phyloP scores from a whole-genome alignment of 805 yeast species.

The Spathaspora arborariae region DNA sequence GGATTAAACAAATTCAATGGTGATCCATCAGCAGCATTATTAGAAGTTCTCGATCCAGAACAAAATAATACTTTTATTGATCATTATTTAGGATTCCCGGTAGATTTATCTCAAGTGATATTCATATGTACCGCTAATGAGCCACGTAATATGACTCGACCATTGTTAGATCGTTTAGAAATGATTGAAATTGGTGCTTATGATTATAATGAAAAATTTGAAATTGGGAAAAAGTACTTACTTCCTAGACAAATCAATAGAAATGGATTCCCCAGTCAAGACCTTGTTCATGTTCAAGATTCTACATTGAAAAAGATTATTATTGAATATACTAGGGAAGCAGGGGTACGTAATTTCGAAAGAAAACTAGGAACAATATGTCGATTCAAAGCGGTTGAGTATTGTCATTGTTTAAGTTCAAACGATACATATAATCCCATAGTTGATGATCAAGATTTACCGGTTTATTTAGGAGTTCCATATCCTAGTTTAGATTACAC shows the following conservation, averaged over 20 bases:
- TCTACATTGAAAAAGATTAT: constrained; percentile 60
- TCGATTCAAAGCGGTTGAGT: constrained; percentile 78
- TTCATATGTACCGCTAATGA: constrained; percentile 88
- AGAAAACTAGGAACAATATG: constrained; percentile 72
- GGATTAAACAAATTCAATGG: constrained; percentile 55
- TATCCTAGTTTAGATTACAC: constrained; percentile 31
- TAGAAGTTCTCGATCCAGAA: constrained; percentile 89
- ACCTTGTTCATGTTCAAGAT: constrained; percentile 45
- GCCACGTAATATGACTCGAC: constrained; percentile 64
- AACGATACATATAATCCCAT: constrained; percentile 29
- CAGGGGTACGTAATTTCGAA: constrained; percentile 82
- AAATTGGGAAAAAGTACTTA: constrained; percentile 64
- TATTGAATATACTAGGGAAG: constrained; percentile 71
- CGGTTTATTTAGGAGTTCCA: constrained; percentile 68
- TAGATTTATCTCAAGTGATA: constrained; percentile 75
- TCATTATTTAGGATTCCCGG: constrained; percentile 81
- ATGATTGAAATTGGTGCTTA: constrained; percentile 76
- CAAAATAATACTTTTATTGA: constrained; percentile 75
- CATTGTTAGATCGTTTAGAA: constrained; percentile 82
- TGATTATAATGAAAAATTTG: constrained; percentile 70
- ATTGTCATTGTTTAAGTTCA: constrained; percentile 28
- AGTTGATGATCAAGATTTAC: constrained; percentile 54
- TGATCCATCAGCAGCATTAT: constrained; percentile 84
- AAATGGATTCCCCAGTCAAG: constrained; percentile 52
- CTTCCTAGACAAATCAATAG: constrained; percentile 71